phyloP scores from a whole-genome alignment of 495 filamentous ascomycete species.

The Neurospora hispaniola region DNA sequence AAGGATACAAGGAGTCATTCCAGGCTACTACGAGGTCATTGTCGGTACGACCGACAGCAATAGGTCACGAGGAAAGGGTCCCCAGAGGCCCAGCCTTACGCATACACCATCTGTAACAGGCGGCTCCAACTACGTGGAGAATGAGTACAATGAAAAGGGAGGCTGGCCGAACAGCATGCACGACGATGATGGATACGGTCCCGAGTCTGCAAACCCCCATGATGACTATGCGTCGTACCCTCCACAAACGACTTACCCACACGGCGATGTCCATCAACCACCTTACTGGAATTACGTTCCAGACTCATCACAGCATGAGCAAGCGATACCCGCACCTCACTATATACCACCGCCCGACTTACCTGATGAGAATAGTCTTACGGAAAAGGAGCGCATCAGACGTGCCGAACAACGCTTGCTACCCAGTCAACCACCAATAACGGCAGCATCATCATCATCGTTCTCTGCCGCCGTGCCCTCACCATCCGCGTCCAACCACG shows the following conservation, averaged over 20 bases:
- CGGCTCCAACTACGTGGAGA: neutral
- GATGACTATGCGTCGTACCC: slow-evolving; percentile 18
- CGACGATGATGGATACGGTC: slow-evolving; percentile 9
- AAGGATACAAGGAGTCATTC: slow-evolving; percentile 79
- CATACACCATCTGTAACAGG: slow-evolving; percentile 8
- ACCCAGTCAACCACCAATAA: slow-evolving; percentile 55
- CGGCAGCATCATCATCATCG: slow-evolving; percentile 18
- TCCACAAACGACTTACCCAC: slow-evolving; percentile 4
- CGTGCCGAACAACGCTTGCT: slow-evolving; percentile 58
- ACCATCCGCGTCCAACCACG: slow-evolving; percentile 20
- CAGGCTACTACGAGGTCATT: slow-evolving; percentile 70
- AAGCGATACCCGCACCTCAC: slow-evolving; percentile 18
- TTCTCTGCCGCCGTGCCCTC: neutral
- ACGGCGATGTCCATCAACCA: slow-evolving; percentile 7
- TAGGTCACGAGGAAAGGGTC: slow-evolving; percentile 44
- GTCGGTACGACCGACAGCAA: slow-evolving; percentile 80
- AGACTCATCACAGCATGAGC: neutral
- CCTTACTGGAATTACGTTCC: slow-evolving; percentile 14
- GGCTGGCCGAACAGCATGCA: slow-evolving; percentile 2
- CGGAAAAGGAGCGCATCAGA: slow-evolving; percentile 59
- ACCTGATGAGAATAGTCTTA: slow-evolving; percentile 40
- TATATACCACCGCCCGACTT: slow-evolving; percentile 46
- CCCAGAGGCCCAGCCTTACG: slow-evolving; percentile 20
- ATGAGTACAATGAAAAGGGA: slow-evolving; percentile 11
- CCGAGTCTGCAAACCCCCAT: slow-evolving; percentile 7